Evolutionary conservation across 2,329 filamentous ascomycete species (phyloP), one percentile per base, ranked within the genome.

Genomic region (Trichophyton verrucosum): DNA sequence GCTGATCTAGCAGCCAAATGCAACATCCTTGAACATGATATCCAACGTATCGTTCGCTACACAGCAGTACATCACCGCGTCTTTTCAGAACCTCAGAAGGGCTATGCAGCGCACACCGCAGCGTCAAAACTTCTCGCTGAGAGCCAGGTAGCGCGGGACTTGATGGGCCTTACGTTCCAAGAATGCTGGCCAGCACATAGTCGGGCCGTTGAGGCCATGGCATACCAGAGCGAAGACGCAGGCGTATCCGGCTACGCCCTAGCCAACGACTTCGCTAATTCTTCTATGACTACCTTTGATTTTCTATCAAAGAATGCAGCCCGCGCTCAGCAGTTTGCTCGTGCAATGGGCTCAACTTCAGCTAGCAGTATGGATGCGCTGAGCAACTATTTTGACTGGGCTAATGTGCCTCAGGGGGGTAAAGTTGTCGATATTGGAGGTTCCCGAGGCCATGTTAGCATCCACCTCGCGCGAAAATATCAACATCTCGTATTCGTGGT

Each of bases 21-120:
- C 5, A 27, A 27, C 24, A 30, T 30, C 7, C 27, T 30, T 6
- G 27, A 30, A 30, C 27, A 7, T 30, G 27, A 30, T 6, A 38
- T 66, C 15, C 61, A 61, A 22, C 65, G 65, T n/a, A 59, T 66
- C 13, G 13, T 65, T 17, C 60, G 65, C 40, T 66, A 63, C 36
- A 61, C 65, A 1, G 64, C 62, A 7, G 36, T 51, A 30, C 42
- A 53, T 44, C 63, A 63, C 24, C 61, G 57, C 24, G 60, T 63
- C n/a, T 65, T 65, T 59, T 15, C 38, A 11, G 63, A 60, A 55
- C 62, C 53, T 17, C 13, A 47, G 33, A 58, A 62, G 27, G 63
- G 63, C 2, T 60, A 59, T 38, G 61, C 64, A 9, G 27, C 60
- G 13, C 63, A 65, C 58, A 64, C 63, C 3, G 61, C 63, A 24